phyloP scores from a whole-genome alignment of 805 yeast genomes.

The Kodamaea kaohsiungensis region DNA sequence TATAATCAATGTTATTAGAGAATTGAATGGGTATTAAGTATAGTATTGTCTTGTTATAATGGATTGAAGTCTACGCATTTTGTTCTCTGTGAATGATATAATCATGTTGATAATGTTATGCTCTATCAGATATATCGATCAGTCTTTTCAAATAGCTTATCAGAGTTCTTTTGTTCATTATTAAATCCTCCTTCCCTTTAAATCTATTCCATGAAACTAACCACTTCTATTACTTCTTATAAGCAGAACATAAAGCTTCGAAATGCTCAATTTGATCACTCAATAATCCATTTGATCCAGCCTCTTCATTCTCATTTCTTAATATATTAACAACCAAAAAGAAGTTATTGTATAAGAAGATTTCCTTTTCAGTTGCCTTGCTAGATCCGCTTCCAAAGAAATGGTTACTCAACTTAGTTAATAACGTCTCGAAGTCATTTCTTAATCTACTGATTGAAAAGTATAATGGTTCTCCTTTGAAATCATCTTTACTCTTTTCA shows the following conservation, averaged over 20 bases:
- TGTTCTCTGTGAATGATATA: no score
- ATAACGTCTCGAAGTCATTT: conserved; percentile 74
- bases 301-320: conserved; percentile 34
- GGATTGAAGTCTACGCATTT: no score
- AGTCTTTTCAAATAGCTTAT: no score
- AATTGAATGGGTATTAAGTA: no score
- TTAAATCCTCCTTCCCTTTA: no score
- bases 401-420: conserved; percentile 66
- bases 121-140: no score
- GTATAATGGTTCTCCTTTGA: conserved; percentile 67
- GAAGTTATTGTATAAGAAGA: conserved; percentile 74
- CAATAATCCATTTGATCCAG: conserved; percentile 22
- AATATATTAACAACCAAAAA: conserved; percentile 61
- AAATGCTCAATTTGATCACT: conserved; percentile 42
- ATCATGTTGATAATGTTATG: no score
- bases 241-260: conserved; percentile 41
- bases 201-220: no score
- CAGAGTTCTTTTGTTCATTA: no score
- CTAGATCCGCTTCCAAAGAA: conserved; percentile 31
- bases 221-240: conserved; percentile 22
- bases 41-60: no score
- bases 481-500: conserved; percentile 20
- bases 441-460: conserved; percentile 68
- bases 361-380: conserved; percentile 55
- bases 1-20: no score